phyloP scores from a whole-genome alignment of 2,329 filamentous ascomycete genomes.

The Cercospora zeina region DNA sequence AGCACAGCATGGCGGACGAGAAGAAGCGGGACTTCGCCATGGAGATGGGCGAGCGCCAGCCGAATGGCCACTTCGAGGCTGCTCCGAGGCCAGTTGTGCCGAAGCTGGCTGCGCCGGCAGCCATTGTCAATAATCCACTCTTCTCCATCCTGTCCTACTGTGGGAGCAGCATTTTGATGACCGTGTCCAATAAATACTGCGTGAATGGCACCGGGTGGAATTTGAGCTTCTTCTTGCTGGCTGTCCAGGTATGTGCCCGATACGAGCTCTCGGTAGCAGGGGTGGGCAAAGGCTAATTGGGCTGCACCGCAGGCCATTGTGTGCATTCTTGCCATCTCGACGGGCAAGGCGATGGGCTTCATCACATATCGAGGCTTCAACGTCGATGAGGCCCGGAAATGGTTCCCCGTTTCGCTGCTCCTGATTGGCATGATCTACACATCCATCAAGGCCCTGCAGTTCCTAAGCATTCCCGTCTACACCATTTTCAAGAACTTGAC shows the following conservation, averaged over 20 bases:
- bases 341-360: slow-evolving; percentile 75
- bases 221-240: slow-evolving; percentile 91
- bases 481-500: slow-evolving; percentile 99
- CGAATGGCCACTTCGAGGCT: slow-evolving; percentile 49
- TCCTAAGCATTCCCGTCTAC: slow-evolving; percentile 95
- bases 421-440: slow-evolving; percentile 99
- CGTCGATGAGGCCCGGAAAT: slow-evolving; percentile 84
- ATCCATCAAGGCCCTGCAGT: slow-evolving; percentile 91
- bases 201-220: slow-evolving; percentile 90
- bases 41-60: slow-evolving; percentile 64
- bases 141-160: slow-evolving; percentile 89
- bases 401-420: slow-evolving; percentile 94
- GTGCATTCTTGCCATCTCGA: slow-evolving; percentile 79
- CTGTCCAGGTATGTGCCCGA: slow-evolving; percentile 73
- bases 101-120: slow-evolving; percentile 51
- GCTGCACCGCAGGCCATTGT: slow-evolving; percentile 70
- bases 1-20: slow-evolving; percentile 71
- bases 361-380: slow-evolving; percentile 87
- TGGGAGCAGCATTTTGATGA: slow-evolving; percentile 96
- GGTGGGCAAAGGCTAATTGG: slow-evolving; percentile 19
- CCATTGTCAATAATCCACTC: slow-evolving; percentile 64
- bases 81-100: slow-evolving; percentile 41
- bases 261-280: not conserved
- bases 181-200: slow-evolving; percentile 99
- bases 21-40: slow-evolving; percentile 80